A percentile compares a stretch with the other conserved stretches of the same genome.
Evolutionary conservation across 2,329 filamentous ascomycete species (phyloP).

Genomic region (Pseudocercospora vitis): DNA sequence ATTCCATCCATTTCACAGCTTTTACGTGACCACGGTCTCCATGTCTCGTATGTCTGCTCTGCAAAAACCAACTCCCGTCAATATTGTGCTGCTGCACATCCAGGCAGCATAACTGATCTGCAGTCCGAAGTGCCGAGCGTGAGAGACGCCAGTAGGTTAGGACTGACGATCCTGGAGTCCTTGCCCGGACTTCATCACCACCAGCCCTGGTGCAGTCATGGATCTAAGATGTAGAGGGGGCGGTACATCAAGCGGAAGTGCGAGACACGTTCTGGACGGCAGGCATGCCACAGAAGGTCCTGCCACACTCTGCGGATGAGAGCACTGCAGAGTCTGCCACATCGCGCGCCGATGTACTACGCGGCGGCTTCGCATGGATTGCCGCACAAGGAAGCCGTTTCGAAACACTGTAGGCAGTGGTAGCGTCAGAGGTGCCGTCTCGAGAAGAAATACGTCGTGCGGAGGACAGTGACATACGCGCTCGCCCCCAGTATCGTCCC

Average conservation of each 20-base stretch:
- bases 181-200: conserved; percentile 1
- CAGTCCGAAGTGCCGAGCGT: conserved; percentile 6
- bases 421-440: too few relatives aligned
- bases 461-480: too few relatives aligned
- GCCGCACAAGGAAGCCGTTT: conserved; percentile 2
- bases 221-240: background rate
- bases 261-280: background rate
- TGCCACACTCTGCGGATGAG: background rate
- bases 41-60: too few relatives aligned
- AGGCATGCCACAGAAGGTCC: background rate
- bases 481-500: too few relatives aligned
- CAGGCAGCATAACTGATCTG: background rate
- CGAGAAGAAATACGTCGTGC: too few relatives aligned
- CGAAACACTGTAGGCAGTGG: background rate
- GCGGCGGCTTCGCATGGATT: conserved; percentile 4
- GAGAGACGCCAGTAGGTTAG: background rate
- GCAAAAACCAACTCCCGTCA: background rate
- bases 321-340: background rate
- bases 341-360: background rate
- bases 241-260: background rate
- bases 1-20: too few relatives aligned
- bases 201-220: background rate
- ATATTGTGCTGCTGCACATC: background rate
- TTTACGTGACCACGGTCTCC: too few relatives aligned
- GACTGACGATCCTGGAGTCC: conserved; percentile 3